These are phyloP conservation scores for Tetrapisispora pingtungensis DNA, from an alignment of 805 yeast species.

Conservation along the genomic window DNA sequence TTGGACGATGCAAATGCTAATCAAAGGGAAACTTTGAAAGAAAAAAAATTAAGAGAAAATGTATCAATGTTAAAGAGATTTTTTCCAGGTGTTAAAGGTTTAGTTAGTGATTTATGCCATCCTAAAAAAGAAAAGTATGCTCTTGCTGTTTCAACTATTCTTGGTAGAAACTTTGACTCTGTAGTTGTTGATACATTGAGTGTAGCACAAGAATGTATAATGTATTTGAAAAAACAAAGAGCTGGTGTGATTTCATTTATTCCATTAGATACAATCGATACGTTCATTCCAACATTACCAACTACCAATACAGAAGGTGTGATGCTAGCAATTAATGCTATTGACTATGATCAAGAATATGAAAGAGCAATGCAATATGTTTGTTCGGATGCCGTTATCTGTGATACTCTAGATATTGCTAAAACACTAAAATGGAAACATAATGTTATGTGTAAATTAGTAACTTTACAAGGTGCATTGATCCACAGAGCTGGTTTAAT, in stretches of 20 bases:
- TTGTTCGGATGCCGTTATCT: slow-evolving; percentile 69
- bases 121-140: slow-evolving; percentile 69
- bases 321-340: slow-evolving; percentile 53
- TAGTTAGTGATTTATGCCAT: slow-evolving; percentile 67
- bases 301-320: slow-evolving; percentile 12
- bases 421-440: slow-evolving; percentile 60
- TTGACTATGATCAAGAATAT: slow-evolving; percentile 54
- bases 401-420: slow-evolving; percentile 63
- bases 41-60: slow-evolving; percentile 61
- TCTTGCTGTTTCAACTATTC: slow-evolving; percentile 59
- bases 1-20: slow-evolving; percentile 67
- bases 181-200: slow-evolving; percentile 67
- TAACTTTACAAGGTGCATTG: slow-evolving; percentile 74
- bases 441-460: slow-evolving; percentile 52
- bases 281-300: slow-evolving; percentile 45
- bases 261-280: slow-evolving; percentile 70
- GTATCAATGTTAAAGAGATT: slow-evolving; percentile 56
- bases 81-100: slow-evolving; percentile 79
- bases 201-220: slow-evolving; percentile 67
- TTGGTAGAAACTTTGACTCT: slow-evolving; percentile 75
- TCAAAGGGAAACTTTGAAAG: slow-evolving; percentile 66
- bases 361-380: slow-evolving; percentile 75
- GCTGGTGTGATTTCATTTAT: slow-evolving; percentile 79
- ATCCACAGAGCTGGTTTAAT: slow-evolving; percentile 80
- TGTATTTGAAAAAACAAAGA: slow-evolving; percentile 72